Conservation (phyloP, 1,139 yeast genomes). For the Magnusiomyces paraingens region DNA sequence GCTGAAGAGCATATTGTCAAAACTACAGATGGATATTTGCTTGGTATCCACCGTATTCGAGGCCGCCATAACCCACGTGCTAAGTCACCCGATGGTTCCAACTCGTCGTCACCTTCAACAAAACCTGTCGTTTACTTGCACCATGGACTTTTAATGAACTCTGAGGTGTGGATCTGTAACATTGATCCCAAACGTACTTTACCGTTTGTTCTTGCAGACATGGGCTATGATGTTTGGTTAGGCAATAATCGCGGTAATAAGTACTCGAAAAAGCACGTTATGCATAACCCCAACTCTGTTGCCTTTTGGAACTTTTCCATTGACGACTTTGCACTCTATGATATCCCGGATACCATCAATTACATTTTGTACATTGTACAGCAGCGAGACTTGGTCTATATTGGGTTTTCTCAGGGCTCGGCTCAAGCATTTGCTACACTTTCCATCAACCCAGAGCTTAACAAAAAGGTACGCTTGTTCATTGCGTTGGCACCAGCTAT, state of each 20-base stretch:
- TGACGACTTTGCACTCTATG: slow-evolving; percentile 79
- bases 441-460: slow-evolving; percentile 62
- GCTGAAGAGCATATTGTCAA: slow-evolving; percentile 68
- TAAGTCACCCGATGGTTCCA: slow-evolving; percentile 34
- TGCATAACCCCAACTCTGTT: slow-evolving; percentile 38
- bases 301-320: slow-evolving; percentile 79
- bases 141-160: slow-evolving; percentile 86
- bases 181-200: slow-evolving; percentile 54
- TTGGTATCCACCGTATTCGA: slow-evolving; percentile 48
- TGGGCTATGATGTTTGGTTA: slow-evolving; percentile 88
- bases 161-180: slow-evolving; percentile 78
- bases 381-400: slow-evolving; percentile 47
- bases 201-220: slow-evolving; percentile 69
- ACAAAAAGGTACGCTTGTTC: slow-evolving; percentile 59
- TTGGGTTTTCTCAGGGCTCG: slow-evolving; percentile 89
- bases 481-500: slow-evolving; percentile 91
- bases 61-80: slow-evolving; percentile 25
- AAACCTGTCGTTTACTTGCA: slow-evolving; percentile 67
- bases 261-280: slow-evolving; percentile 55
- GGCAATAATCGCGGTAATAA: slow-evolving; percentile 90
- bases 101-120: slow-evolving; percentile 13
- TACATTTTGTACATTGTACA: slow-evolving; percentile 49
- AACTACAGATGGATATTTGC: slow-evolving; percentile 49
- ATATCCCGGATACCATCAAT: slow-evolving; percentile 68
- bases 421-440: slow-evolving; percentile 85